A percentile compares a stretch with the other conserved stretches of the same genome.
These are phyloP conservation scores for Trichosporon asahii DNA, from an alignment of 1,284 basidiomycete genomes.

Conservation along the genomic window DNA sequence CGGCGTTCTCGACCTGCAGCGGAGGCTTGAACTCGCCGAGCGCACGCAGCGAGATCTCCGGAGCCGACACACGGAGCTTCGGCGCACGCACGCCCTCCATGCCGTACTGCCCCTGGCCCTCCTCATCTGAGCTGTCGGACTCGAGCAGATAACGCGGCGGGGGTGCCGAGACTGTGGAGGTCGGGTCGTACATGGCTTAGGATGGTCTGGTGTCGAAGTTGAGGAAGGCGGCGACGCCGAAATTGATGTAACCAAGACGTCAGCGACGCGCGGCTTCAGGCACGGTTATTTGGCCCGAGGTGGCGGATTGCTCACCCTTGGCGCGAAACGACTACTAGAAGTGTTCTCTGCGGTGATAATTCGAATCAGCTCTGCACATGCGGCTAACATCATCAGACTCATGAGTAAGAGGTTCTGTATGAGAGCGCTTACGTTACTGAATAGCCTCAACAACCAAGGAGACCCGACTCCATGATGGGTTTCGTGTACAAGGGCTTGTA, in stretches of 20 bases:
- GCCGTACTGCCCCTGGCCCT: conserved; percentile 43
- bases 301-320: not conserved
- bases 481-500: no score
- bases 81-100: not conserved
- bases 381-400: no score
- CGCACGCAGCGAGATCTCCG: not conserved
- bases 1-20: conserved; percentile 11
- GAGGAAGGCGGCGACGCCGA: not conserved
- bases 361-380: no score
- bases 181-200: conserved; percentile 41
- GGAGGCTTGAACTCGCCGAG: not conserved
- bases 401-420: no score
- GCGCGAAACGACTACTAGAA: no score
- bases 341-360: no score
- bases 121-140: conserved; percentile 49
- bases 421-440: no score
- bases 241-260: not conserved
- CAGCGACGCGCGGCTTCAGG: conserved; percentile 6
- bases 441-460: no score
- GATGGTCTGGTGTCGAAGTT: not conserved
- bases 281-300: not conserved
- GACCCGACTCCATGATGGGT: no score
- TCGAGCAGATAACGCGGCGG: conserved; percentile 48
- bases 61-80: not conserved
- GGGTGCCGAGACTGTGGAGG: conserved; percentile 34